Base-by-base conservation (phyloP, 331 rosid species). In the Ulmus americana region DNA sequence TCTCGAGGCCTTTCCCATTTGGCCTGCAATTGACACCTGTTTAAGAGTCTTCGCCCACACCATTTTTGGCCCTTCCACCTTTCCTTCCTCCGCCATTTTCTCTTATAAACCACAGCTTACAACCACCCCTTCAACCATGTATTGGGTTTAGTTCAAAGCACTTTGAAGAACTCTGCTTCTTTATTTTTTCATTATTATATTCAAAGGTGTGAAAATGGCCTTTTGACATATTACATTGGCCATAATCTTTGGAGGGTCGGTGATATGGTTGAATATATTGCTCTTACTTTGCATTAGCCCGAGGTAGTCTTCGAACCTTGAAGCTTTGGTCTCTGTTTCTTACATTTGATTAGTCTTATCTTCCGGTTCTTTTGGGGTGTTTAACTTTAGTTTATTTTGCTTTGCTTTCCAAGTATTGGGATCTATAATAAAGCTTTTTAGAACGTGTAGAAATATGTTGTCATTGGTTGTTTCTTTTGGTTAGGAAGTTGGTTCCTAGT, bases 31-130 rank as follows among this genome's bases (percentile, higher is more conserved):
- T 70, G 83, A 77, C 83, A 77, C 70, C 65, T 83, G 82, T 84
- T 74, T 43, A 6, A 56, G 60, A 18, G 39, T 5, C 61, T 0
- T 3, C 10, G 53, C 14, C 53, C 53, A 63, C 71, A 65, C 64
- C 22, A 58, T 18, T 51, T 52, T 8, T 43, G 41, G 52, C 39
- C 49, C 39, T 50, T 14, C 20, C 63, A 54, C 59, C 81, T 79
- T 79, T 85, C 62, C 87, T 82, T 83, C 72, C 45, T 78, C 95
- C 90, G 85, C 86, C 94, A 83, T 51, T 83, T 76, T 90, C 88
- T 81, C 90, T 51, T 45, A 12, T 64, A 10, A 64, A 22, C 56
- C 20, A n/a, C 59, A 48, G 15, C 22, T 20, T 20, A 20, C 1
- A 65, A 43, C n/a, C 45, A 73, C 57, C 56, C 28, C 39, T 41